phyloP scores from a whole-genome alignment of 805 yeast genomes.

The Zygoascus biomembranicola region DNA sequence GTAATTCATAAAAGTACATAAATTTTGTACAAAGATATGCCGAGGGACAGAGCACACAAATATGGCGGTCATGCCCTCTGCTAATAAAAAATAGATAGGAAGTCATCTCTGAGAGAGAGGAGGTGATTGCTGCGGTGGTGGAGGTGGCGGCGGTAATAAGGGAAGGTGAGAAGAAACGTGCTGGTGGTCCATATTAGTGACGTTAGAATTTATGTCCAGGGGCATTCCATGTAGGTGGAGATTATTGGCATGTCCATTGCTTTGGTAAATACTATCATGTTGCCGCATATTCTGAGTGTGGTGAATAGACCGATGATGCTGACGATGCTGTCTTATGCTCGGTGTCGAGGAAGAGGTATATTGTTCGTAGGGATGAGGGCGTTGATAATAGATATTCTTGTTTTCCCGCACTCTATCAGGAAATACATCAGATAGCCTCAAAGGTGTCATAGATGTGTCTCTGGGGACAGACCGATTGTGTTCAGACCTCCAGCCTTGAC shows the following conservation, averaged over 20 bases:
- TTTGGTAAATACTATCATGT: background rate
- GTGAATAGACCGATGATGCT: background rate
- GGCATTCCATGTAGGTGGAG: background rate
- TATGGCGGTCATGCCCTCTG: no score
- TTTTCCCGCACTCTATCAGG: background rate
- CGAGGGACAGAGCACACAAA: no score
- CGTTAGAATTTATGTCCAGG: background rate
- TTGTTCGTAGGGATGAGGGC: background rate
- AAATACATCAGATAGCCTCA: background rate
- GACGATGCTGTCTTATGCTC: background rate
- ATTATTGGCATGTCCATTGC: background rate
- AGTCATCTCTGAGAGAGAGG: no score
- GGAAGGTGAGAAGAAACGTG: background rate
- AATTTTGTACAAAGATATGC: no score
- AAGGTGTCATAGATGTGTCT: conserved; percentile 6
- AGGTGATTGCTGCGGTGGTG: background rate
- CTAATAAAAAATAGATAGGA: no score
- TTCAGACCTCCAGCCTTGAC: conserved; percentile 34
- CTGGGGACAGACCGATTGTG: conserved; percentile 16
- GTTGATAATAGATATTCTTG: background rate
- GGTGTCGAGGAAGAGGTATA: background rate
- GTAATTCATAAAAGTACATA: no score
- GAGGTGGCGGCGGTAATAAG: background rate
- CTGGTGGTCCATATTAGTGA: background rate
- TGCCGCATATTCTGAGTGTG: background rate